Evolutionary conservation across 305 asterid genomes (phyloP), one percentile per base, ranked within the genome.

Genomic region (Plantago lanceolata): DNA sequence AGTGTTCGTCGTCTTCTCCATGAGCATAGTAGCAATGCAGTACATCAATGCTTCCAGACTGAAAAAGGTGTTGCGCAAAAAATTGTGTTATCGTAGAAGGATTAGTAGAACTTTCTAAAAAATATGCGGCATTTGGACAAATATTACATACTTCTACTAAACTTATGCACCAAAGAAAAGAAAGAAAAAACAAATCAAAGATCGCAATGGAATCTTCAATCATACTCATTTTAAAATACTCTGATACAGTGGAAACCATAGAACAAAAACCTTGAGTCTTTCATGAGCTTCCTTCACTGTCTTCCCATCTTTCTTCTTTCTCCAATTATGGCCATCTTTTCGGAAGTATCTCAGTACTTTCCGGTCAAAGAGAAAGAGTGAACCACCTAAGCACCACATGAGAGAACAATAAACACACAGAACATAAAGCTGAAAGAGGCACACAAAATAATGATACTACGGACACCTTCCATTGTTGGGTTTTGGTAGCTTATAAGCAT

Each of bases 1-100:
- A 94, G 79, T 78, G 88, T 71, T 88, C 95, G 21, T 86, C 77
- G 48, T 86, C 95, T 75, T 94, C 95, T 69, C 99, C 99, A 76
- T 94, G 99, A 63, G 99, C 99, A 62, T 94, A 94, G 81, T 94
- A 94, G 84, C 99, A 94, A 68, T 94, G 99, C 81, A 94, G 70
- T 51, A 90, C 95, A 75, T 94, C 97, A 76, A 94, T 35, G 64
- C 97, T 83, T 73, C 97, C 99, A 71, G 95, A 79, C 99, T 94
- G 87, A 67, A 73, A 40, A 66, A 69, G 53, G 56, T 28, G 61
- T 43, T 71, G 64, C 21, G 59, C 61, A 20, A 61, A 53, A 64
- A 70, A 52, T 63, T 62, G 55, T 59, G 74, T 68, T 44, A 71
- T 49, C 67, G 16, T 56, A 61, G 57, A 71, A 63, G 63, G 59